These are phyloP conservation scores for Chlamydomonas asymmetrica DNA, from an alignment of 139 green algal genomes.

Conservation along the genomic window DNA sequence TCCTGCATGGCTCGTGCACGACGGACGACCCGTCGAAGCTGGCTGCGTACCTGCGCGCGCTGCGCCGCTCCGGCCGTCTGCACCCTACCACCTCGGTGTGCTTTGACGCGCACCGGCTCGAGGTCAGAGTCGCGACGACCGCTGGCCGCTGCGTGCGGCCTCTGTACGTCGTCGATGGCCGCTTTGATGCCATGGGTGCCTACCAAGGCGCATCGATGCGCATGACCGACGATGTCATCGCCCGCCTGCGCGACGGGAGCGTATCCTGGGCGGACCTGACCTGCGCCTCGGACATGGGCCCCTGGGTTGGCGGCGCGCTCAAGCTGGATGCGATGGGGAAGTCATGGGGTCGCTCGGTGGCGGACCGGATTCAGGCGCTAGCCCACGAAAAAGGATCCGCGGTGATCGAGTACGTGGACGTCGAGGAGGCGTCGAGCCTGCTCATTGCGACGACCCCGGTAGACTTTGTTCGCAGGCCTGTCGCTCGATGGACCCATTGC, in stretches of 20 bases:
- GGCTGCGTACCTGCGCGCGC: neutral
- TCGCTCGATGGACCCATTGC: constrained; percentile 57
- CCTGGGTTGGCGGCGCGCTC: no score
- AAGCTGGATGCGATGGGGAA: no score
- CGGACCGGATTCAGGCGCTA: no score
- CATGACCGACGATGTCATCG: no score
- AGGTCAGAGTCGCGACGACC: constrained; percentile 13
- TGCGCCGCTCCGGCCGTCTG: neutral
- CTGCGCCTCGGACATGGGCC: no score
- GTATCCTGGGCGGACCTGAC: no score
- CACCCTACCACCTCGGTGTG: neutral
- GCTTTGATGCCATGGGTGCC: no score
- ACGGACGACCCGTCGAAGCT: neutral
- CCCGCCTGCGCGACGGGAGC: no score
- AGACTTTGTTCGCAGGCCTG: neutral
- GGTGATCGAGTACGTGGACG: constrained; percentile 65
- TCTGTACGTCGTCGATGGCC: constrained; percentile 40
- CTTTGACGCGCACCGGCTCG: neutral
- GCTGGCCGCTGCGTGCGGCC: constrained; percentile 10
- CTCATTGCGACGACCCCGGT: constrained; percentile 35
- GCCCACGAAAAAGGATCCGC: no score
- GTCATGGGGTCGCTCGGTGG: no score
- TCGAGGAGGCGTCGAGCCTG: constrained; percentile 58
- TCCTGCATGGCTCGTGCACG: neutral
- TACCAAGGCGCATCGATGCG: no score